Evolutionary conservation across 164 flowering plant species (phyloP), one percentile per base, ranked within the genome.

Genomic region (Annona squamosa): DNA sequence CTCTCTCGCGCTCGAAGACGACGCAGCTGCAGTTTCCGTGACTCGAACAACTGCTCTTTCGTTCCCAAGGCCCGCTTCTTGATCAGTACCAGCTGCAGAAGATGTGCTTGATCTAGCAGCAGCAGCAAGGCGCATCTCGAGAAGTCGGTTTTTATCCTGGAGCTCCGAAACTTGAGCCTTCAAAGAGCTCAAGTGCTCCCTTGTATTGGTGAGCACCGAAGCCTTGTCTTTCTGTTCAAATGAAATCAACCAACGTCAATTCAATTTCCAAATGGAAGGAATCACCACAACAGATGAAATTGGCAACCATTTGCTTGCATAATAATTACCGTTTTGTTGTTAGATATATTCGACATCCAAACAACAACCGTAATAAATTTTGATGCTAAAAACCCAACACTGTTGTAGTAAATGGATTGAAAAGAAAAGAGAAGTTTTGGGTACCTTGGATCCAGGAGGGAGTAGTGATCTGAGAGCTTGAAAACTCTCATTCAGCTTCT

Each of bases 401-500:
- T 37, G 2, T 7, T 37, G 12, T 9, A 67, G 9, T 46, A 43
- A 17, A 37, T 4, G 6, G 10, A 12, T 45, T 71, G n/a, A 43
- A 26, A 26, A 26, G 37, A 63, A 10, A 47, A 26, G 65, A 19
- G 0, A 63, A 46, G 18, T 18, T 10, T 42, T 63, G 18, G 48
- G 5, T 84, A 91, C 99, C 97, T 95, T 95, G 47, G 92, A 78
- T 69, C 90, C 91, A 2, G 86, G 90, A 76, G 99, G 99, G 72
- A 95, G 93, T 10, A 93, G 79, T 12, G 90, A 77, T 80, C 87
- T 84, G 74, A 95, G 78, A 26, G 86, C 85, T 26, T 82, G 86
- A 73, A 93, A 91, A 82, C 85, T 86, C 43, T 91, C 96, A 67
- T 93, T 95, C 62, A 91, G 86, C 72, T 91, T 95, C 78, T 89